Percentiles rank a stretch among this genome's conserved stretches.
phyloP scores from a whole-genome alignment of 768 basidiomycete genomes.

The Serendipita sp. region DNA sequence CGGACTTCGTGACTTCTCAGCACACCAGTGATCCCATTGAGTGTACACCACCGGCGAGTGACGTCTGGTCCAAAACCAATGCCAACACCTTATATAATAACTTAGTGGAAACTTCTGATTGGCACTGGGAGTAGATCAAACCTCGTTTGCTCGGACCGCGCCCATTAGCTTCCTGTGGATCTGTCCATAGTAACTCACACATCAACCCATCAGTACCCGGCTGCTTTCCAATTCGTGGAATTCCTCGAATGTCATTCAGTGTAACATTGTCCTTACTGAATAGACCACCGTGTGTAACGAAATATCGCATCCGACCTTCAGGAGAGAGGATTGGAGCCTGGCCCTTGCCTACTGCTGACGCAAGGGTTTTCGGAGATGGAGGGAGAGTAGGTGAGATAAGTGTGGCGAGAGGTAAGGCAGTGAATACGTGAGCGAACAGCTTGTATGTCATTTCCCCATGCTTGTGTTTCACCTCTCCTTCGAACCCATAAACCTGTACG shows the following conservation, averaged over 20 bases:
- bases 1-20: constrained; percentile 96
- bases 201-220: constrained; percentile 91
- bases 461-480: constrained; percentile 93
- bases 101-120: constrained; percentile 11
- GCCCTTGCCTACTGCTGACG: constrained; percentile 12
- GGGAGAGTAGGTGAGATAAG: constrained; percentile 57
- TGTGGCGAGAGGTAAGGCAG: constrained; percentile 79
- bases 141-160: constrained; percentile 90
- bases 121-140: constrained; percentile 3
- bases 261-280: constrained; percentile 95
- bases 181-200: constrained; percentile 82
- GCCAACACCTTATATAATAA: constrained; percentile 63
- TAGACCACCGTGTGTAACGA: constrained; percentile 90
- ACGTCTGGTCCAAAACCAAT: constrained; percentile 93
- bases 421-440: constrained; percentile 90
- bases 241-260: constrained; percentile 78
- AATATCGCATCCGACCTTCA: constrained; percentile 72
- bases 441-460: constrained; percentile 93
- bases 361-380: constrained; percentile 26
- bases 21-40: constrained; percentile 74
- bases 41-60: constrained; percentile 72
- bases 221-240: constrained; percentile 73
- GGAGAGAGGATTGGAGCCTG: constrained; percentile 57
- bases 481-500: constrained; percentile 63
- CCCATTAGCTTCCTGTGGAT: constrained; percentile 77